A percentile compares a stretch with the other conserved stretches of the same genome.
phyloP scores from a whole-genome alignment of 129 eudicot species.

The Centaurea solstitialis region DNA sequence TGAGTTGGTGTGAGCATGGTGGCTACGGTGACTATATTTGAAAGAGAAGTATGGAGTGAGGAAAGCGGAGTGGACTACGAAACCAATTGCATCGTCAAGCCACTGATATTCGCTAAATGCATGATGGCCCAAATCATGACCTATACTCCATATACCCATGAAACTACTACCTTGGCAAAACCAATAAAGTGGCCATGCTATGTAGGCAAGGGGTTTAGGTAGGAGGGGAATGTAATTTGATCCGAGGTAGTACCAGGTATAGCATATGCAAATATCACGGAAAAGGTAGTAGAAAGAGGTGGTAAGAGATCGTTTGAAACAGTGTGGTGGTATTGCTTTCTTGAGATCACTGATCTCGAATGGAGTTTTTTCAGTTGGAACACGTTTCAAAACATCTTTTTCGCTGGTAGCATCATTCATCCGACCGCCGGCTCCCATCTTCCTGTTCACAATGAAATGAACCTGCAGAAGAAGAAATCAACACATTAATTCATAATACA shows the following conservation, averaged over 20 bases:
- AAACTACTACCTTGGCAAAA: constrained; percentile 32
- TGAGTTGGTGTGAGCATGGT: constrained; percentile 50
- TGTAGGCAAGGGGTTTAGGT: constrained; percentile 19
- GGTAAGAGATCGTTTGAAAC: constrained; percentile 24
- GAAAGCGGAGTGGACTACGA: constrained; percentile 5
- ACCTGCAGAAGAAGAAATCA: not conserved
- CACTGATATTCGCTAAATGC: constrained; percentile 5
- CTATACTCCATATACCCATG: constrained; percentile 30
- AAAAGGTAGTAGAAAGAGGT: constrained; percentile 22
- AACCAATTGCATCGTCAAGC: not conserved
- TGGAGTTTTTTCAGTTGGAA: constrained; percentile 25
- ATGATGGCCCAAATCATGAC: constrained; percentile 25
- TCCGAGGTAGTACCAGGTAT: constrained; percentile 13
- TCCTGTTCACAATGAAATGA: not conserved
- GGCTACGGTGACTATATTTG: constrained; percentile 32
- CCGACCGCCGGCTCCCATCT: constrained; percentile 42
- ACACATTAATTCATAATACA: not conserved
- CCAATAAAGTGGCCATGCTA: constrained; percentile 31
- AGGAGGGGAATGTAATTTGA: constrained; percentile 21
- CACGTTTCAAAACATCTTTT: not conserved
- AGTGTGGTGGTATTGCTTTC: constrained; percentile 35
- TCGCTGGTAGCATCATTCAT: constrained; percentile 1
- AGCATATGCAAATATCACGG: constrained; percentile 25
- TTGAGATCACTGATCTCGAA: constrained; percentile 22
- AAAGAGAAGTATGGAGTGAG: constrained; percentile 13